Evolutionary conservation across 225 moss, liverwort and hornwort genomes (phyloP), one percentile per base, ranked within the genome.

Genomic region (Pseudoscleropodium purum): DNA sequence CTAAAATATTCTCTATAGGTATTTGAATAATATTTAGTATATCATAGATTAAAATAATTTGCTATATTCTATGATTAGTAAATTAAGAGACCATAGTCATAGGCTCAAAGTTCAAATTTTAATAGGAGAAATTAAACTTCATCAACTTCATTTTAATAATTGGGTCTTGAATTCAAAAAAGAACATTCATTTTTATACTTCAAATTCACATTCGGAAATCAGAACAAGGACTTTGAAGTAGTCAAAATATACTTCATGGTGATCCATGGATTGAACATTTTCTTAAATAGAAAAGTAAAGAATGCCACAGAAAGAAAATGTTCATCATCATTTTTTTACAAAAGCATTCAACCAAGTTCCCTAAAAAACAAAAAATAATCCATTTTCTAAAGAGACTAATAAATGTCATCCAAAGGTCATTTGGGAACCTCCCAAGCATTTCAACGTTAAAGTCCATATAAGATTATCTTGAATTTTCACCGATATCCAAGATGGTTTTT

Each of bases 111-210:
- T 8, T 72, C 15, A 43, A 27, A 26, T 26, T 26, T 41, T 72
- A 13, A 72, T 15, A 43, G 5, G 3, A 41, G 43, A 15, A 26
- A 72, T 5, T 27, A 31, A 4, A 47, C 4, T 47, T 75, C 18
- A 18, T 75, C 11, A 18, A 31, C 10, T 75, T 47, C 10, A 30
- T 47, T 47, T 47, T 18, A 75, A 10, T 30, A 45, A 4, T 74
- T 74, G 27, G 10, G 5, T n/a, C 10, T 3, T 29, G 1, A 74
- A 29, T 41, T 41, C 0, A 0, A 29, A 45, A 45, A 11, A 30
- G 6, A 18, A 0, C 47, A 47, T 47, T 47, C 18, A 47, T 47
- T 47, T 47, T 47, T 10, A 30, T 18, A 31, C 4, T 31, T 30
- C 18, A 74, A 74, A 74, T 74, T 74, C 30, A 47, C 18, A 11